A percentile compares a stretch with the other conserved stretches of the same genome.
Conservation (phyloP, 768 basidiomycete species). For the Boletus speciosus region DNA sequence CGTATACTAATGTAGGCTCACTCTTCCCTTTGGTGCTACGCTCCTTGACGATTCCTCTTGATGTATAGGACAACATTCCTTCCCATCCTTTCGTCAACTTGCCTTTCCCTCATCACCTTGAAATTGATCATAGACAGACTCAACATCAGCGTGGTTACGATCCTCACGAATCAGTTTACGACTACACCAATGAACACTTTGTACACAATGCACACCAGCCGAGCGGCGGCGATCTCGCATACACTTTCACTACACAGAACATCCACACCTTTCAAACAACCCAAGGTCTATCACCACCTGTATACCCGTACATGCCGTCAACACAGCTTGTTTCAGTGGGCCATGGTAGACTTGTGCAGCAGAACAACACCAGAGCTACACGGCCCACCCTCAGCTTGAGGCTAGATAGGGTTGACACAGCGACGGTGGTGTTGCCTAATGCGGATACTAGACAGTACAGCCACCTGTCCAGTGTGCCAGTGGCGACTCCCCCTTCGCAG, state of each 20-base stretch:
- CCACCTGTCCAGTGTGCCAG: slow-evolving; percentile 14
- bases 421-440: background rate
- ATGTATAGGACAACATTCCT: slow-evolving; percentile 5
- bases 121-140: background rate
- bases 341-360: background rate
- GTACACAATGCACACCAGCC: background rate
- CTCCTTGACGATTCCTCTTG: background rate
- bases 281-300: background rate
- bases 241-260: background rate
- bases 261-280: background rate
- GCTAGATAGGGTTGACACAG: slow-evolving; percentile 7
- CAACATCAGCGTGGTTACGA: background rate
- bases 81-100: background rate
- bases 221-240: background rate
- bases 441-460: slow-evolving; percentile 10
- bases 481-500: slow-evolving; percentile 11
- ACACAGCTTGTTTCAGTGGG: background rate
- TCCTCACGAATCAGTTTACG: background rate
- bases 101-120: background rate
- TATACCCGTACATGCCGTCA: background rate
- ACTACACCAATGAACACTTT: background rate
- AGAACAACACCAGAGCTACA: background rate
- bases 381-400: background rate
- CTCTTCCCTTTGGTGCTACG: background rate
- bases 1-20: slow-evolving; percentile 5